Conservation (phyloP, 306 rosid genomes). For the Sechiopsis laciniata region DNA sequence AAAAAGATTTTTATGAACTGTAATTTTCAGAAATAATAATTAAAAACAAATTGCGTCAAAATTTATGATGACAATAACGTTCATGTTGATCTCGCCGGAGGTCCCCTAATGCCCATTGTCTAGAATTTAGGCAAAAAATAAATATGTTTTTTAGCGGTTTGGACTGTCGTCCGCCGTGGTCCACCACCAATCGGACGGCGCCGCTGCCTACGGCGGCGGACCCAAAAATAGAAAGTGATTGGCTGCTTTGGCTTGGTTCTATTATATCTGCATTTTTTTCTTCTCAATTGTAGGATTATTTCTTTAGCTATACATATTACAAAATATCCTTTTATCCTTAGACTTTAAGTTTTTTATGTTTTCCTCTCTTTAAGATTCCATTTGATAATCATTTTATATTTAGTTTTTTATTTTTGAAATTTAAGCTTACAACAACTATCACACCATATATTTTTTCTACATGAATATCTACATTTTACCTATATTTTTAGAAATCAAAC, state of each 20-base stretch:
- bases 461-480: too few species aligned
- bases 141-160: background rate
- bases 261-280: background rate
- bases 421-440: too few species aligned
- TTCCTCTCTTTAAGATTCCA: too few species aligned
- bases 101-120: constrained; percentile 10
- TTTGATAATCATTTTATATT: too few species aligned
- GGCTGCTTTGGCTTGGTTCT: background rate
- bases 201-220: constrained; percentile 8
- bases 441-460: too few species aligned
- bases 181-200: background rate
- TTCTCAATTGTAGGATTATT: background rate
- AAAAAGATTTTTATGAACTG: constrained; percentile 11
- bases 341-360: too few species aligned
- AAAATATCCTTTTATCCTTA: too few species aligned
- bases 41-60: background rate
- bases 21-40: constrained; percentile 1
- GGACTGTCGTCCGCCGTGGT: background rate
- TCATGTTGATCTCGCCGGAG: constrained; percentile 3
- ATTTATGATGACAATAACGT: background rate
- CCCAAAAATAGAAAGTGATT: constrained; percentile 1
- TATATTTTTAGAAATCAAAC: too few species aligned
- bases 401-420: too few species aligned
- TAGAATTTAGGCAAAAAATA: background rate
- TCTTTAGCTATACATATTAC: background rate